Evolutionary conservation across 768 basidiomycete genomes (phyloP).

Genomic region (Cyclocybe cylindracea): DNA sequence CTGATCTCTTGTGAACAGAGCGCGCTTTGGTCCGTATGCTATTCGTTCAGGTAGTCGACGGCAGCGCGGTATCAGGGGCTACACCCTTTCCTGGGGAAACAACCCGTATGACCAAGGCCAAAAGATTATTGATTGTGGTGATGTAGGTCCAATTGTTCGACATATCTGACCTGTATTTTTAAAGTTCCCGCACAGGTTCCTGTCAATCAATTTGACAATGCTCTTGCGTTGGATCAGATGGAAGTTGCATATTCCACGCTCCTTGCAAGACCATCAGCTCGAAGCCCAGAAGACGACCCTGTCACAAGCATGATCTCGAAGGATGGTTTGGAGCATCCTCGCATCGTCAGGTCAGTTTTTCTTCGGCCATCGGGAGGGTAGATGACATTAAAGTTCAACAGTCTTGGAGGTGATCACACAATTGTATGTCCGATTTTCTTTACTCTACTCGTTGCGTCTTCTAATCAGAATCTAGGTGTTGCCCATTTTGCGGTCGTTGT

Average conservation of each 20-base stretch:
- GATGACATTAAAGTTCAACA: slow-evolving; percentile 21
- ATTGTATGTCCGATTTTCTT: slow-evolving; percentile 47
- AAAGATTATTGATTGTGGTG: slow-evolving; percentile 81
- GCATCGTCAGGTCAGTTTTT: slow-evolving; percentile 60
- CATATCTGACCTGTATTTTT: background rate
- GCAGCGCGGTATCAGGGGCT: slow-evolving; percentile 56
- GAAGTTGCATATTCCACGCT: slow-evolving; percentile 82
- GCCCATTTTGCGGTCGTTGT: slow-evolving; percentile 78
- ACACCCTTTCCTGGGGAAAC: slow-evolving; percentile 70
- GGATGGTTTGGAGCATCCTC: slow-evolving; percentile 69
- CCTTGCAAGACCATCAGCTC: slow-evolving; percentile 53
- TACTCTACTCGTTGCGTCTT: slow-evolving; percentile 37
- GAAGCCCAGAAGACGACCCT: slow-evolving; percentile 39
- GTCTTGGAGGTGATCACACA: slow-evolving; percentile 88
- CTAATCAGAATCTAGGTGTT: slow-evolving; percentile 56
- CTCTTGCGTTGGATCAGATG: slow-evolving; percentile 83
- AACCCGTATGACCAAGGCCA: slow-evolving; percentile 62
- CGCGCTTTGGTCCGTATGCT: slow-evolving; percentile 85
- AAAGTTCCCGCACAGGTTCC: slow-evolving; percentile 54
- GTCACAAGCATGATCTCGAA: slow-evolving; percentile 41
- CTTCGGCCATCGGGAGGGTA: background rate
- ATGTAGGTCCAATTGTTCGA: slow-evolving; percentile 46
- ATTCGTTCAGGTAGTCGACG: slow-evolving; percentile 80
- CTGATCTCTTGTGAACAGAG: slow-evolving; percentile 45
- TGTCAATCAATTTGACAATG: slow-evolving; percentile 78